Evolutionary conservation across 306 rosid genomes (phyloP), one percentile per base, ranked within the genome.

Genomic region (Gastrolobium bilobum): DNA sequence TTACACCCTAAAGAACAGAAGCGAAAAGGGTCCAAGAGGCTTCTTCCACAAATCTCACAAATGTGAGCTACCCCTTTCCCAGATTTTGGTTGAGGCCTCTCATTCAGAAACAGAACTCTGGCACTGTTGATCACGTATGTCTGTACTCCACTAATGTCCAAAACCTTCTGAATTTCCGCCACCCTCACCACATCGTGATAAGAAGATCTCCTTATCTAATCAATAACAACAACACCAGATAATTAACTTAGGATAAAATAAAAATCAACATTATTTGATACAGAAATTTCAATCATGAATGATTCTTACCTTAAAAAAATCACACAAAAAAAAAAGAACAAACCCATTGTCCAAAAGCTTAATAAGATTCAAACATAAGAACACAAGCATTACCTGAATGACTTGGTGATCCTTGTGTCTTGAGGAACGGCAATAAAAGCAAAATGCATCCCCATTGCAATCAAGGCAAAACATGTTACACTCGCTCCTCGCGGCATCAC

Each of bases 1-100:
- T 94, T 94, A 75, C 99, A 94, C 26, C 99, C 99, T 59, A 94
- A 88, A 66, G 99, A 94, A 81, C 99, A 94, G 79, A 91, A 94
- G 3, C 95, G 91, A 79, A 94, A 89, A 0, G 94, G 87, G 87
- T 94, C 99, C 88, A 94, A 83, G n/a, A 94, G 90, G 78, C 92
- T 85, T 86, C 99, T 91, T 47, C 88, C 84, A 71, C 99, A 94
- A 81, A 91, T 89, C 90, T 94, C 95, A 85, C 99, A 94, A 77
- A 91, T 84, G 87, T 92, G 94, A 44, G 93, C 61, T 2, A 87
- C 97, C 14, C 90, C 91, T 83, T 92, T 92, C 34, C 89, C 97
- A 62, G 97, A 79, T 56, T 91, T 94, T 2, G 91, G 97, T 57
- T 92, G 99, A 66, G 99, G 99, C 86, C 99, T 89, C 88, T 94